phyloP scores from a whole-genome alignment of 202 grass and related monocot species.

The Setaria viridis region DNA sequence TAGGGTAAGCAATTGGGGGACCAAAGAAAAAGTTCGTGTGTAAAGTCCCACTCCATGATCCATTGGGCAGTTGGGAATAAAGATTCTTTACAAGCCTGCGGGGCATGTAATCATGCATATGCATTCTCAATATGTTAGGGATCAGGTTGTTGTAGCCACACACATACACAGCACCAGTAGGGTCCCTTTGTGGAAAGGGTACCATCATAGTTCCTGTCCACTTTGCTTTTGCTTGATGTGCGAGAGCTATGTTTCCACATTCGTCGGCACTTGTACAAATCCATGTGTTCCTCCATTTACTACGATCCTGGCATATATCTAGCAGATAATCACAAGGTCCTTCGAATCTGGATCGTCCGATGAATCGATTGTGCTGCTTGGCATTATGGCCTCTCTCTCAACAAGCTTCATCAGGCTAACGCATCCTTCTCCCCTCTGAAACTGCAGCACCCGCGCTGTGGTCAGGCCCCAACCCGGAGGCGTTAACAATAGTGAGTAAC shows the following conservation, averaged over 20 bases:
- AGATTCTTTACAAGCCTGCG: conserved; percentile 36
- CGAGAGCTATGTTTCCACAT: background rate
- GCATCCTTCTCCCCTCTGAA: background rate
- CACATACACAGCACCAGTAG: background rate
- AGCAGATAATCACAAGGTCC: too few species aligned
- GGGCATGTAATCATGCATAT: conserved; percentile 31
- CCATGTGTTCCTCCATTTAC: background rate
- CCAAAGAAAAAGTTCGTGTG: background rate
- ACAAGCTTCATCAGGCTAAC: background rate
- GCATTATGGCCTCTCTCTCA: background rate
- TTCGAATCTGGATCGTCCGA: too few species aligned
- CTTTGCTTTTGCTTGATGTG: background rate
- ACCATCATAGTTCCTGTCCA: background rate
- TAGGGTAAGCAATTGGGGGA: background rate
- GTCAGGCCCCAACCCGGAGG: background rate
- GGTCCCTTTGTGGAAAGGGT: conserved; percentile 16
- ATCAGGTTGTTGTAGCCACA: background rate
- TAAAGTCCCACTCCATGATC: background rate
- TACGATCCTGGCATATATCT: background rate
- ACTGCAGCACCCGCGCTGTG: background rate
- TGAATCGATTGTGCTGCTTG: too few species aligned
- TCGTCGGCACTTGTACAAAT: background rate
- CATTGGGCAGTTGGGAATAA: background rate
- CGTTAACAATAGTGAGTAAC: too few species aligned
- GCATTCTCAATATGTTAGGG: background rate